These are phyloP conservation scores for Ochromonas danica DNA, from an alignment of 108 stramenopile genomes.

Conservation along the genomic window DNA sequence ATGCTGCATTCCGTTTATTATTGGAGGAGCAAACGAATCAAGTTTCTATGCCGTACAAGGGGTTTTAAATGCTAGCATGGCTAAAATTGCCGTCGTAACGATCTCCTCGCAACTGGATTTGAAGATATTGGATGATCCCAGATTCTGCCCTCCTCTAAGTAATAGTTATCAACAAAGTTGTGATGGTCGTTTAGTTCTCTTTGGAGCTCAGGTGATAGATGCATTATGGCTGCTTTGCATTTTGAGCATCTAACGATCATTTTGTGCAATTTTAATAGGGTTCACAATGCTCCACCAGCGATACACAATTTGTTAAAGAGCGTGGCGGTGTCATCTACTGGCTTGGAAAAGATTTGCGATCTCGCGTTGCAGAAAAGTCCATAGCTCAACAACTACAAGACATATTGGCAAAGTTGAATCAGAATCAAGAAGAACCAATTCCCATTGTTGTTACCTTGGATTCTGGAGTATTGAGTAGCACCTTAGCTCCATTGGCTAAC, in stretches of 20 bases:
- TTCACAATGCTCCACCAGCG: neutral
- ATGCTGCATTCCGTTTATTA: constrained; percentile 8
- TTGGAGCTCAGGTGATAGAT: neutral
- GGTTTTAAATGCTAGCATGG: neutral
- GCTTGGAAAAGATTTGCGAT: neutral
- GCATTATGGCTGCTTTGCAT: neutral
- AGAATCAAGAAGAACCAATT: neutral
- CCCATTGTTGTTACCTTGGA: neutral
- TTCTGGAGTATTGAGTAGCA: neutral
- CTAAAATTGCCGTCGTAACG: neutral
- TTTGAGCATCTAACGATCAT: neutral
- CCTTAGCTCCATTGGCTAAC: neutral
- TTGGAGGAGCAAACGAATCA: constrained; percentile 21
- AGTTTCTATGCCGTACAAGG: neutral
- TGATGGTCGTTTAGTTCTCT: neutral
- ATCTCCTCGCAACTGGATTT: neutral
- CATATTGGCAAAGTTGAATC: neutral
- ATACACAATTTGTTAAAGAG: neutral
- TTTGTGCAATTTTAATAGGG: neutral
- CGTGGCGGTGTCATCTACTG: neutral
- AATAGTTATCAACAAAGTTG: neutral
- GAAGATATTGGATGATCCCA: neutral
- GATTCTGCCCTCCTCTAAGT: neutral
- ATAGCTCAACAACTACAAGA: neutral
- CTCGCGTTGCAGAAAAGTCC: neutral